phyloP scores from a whole-genome alignment of 2,329 filamentous ascomycete genomes.

The Teratosphaeria nubilosa region DNA sequence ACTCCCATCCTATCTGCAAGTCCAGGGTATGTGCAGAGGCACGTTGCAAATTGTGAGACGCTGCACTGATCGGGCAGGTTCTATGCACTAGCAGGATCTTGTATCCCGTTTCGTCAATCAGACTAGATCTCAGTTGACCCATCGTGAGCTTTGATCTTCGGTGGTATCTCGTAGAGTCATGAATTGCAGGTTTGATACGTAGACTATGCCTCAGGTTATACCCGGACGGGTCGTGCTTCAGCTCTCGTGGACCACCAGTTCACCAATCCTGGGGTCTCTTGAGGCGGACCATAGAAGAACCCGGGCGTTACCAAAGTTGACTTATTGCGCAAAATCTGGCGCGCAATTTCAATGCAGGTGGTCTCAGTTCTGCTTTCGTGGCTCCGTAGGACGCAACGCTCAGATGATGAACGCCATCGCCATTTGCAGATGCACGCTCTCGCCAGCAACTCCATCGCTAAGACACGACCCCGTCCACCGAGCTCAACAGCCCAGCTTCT shows the following conservation, averaged over 20 bases:
- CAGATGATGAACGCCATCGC: background rate
- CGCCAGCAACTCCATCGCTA: background rate
- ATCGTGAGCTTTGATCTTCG: background rate
- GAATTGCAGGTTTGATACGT: background rate
- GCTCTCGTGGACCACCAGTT: background rate
- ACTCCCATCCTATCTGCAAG: background rate
- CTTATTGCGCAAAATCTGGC: background rate
- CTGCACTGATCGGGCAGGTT: background rate
- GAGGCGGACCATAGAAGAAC: background rate
- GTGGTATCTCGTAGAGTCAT: background rate
- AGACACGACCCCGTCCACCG: slow-evolving; percentile 14
- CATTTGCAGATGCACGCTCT: background rate
- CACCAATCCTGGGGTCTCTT: background rate
- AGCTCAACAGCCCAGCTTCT: slow-evolving; percentile 67
- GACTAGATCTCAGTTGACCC: background rate
- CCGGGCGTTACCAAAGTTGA: background rate
- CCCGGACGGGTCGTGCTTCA: background rate
- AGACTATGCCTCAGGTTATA: background rate
- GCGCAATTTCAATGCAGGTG: background rate
- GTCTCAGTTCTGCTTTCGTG: background rate
- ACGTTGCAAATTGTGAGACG: background rate
- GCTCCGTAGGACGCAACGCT: background rate
- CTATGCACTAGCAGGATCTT: background rate
- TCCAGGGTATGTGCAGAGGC: background rate
- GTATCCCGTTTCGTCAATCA: background rate